Percentiles rank a stretch among this genome's conserved stretches.
These are phyloP conservation scores for Pythium vanterpoolii DNA, from an alignment of 352 stramenopile species.

Conservation along the genomic window DNA sequence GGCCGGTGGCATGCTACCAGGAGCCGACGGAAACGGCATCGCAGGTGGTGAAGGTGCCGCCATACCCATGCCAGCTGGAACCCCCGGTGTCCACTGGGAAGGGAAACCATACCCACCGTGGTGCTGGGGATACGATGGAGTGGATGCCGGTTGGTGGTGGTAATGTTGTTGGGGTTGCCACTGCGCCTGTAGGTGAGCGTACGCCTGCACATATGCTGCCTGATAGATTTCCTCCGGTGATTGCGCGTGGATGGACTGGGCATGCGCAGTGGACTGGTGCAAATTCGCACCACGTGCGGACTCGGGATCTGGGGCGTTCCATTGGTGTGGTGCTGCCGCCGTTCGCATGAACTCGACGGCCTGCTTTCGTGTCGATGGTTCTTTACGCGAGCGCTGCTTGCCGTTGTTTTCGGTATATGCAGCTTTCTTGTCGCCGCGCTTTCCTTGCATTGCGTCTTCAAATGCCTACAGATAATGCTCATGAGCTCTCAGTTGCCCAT, in stretches of 20 bases:
- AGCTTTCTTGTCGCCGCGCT: constrained; percentile 19
- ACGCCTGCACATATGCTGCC: constrained; percentile 62
- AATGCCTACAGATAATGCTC: constrained; percentile 39
- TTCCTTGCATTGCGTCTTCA: constrained; percentile 53
- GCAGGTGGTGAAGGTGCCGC: background rate
- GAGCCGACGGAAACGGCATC: constrained; percentile 12
- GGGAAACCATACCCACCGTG: background rate
- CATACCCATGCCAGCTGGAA: background rate
- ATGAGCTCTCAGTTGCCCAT: background rate
- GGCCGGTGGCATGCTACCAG: background rate
- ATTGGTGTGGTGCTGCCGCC: background rate
- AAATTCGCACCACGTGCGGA: background rate
- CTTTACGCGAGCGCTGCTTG: background rate
- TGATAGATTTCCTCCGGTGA: constrained; percentile 49
- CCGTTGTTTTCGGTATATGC: background rate
- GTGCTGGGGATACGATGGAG: constrained; percentile 2
- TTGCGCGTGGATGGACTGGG: background rate
- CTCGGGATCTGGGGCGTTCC: background rate
- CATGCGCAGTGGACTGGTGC: background rate
- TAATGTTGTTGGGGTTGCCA: constrained; percentile 23
- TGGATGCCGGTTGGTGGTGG: background rate
- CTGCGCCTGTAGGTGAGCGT: constrained; percentile 59
- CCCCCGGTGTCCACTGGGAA: background rate
- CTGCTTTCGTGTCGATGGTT: background rate
- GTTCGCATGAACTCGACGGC: background rate